Base-by-base conservation (phyloP, 306 rosid genomes). In the Phaseolus lunatus region DNA sequence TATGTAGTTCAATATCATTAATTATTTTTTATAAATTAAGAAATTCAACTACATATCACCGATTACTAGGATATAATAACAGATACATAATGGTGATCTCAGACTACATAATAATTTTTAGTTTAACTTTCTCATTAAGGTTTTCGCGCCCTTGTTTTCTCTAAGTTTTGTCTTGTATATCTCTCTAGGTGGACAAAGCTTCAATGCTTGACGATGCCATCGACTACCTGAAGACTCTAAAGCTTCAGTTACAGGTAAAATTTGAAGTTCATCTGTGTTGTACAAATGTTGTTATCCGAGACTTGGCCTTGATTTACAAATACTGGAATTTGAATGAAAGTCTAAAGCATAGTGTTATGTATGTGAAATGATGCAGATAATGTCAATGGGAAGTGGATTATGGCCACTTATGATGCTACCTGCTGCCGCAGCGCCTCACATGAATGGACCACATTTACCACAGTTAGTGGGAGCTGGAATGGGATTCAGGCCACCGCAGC, bases 181-280 rank as follows among this genome's bases (percentile, higher is more conserved):
- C 19, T 47, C 67, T 47, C 24, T 66, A 88, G 92, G 43, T 63
- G 73, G 92, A 86, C 79, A 80, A 84, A 74, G 88, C 80, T 58
- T 88, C 90, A 41, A 80, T 86, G 84, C 90, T 86, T 43, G 90
- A 88, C 2, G 88, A 88, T 73, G 90, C 90, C 45, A 88, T 88
- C 0, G 87, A 88, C 11, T 88, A 88, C 78, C 84, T 84, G 1
- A 88, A 86, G 85, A 76, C 73, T 50, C 86, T 88, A 27, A 82
- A 88, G 78, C 80, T 82, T 82, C 92, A 88, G 22, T 77, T 88
- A 47, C 81, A 82, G 90, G 92, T 88, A 66, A 77, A 73, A 16
- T 13, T 57, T 29, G 3, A 54, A 4, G 43, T 69, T 15, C 9
- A 67, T 12, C 24, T 66, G 33, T 50, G 19, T 54, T 41, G 37